Base-by-base conservation (phyloP, 208 protist genomes). In the Endotrypanum monterogeii region DNA sequence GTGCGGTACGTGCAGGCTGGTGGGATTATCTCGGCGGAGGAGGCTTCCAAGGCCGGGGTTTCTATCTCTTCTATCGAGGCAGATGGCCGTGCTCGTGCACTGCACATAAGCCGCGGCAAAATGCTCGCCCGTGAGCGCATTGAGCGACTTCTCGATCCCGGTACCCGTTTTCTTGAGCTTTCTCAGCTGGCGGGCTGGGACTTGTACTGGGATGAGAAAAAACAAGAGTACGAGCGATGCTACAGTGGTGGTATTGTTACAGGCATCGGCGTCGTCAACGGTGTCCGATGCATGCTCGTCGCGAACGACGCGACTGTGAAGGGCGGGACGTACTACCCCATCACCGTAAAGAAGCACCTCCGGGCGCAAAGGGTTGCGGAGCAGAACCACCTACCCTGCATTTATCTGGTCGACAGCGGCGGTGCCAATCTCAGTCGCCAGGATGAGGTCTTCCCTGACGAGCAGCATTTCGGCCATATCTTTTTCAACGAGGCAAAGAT, bases 401-500 rank as follows among this genome's bases (percentile, higher is more conserved):
- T 99, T 62, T 99, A 99, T 84, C 87, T 99, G 20, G 97, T 99
- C 23, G 98, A 99, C 78, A 98, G 92, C 79, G 98, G 98, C 57
- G 98, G 98, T 61, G 98, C 98, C 35, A 98, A 98, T 83, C 82
- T 99, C 12, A 86, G 88, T 28, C 66, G 87, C 30, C 98, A 99
- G 83, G 90, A 86, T 30, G 96, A 98, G 39, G 95, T 97, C 37
- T 99, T 99, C 85, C 95, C 98, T 16, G 98, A 99, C 82, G 84
- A 90, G 58, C 91, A 98, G 57, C 98, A 99, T 75, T 99, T 99
- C 89, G 98, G 98, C 23, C 92, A 96, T 60, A 99, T 99, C 57
- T 99, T 99, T 81, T 99, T 89, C 84, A 99, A 99, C 83, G 98
- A 99, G 84, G 98, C 98, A 3, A 92, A 90, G 55, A 99, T 99